Conservation (phyloP, 352 stramenopile genomes). For the Nothophytophthora sp. region DNA sequence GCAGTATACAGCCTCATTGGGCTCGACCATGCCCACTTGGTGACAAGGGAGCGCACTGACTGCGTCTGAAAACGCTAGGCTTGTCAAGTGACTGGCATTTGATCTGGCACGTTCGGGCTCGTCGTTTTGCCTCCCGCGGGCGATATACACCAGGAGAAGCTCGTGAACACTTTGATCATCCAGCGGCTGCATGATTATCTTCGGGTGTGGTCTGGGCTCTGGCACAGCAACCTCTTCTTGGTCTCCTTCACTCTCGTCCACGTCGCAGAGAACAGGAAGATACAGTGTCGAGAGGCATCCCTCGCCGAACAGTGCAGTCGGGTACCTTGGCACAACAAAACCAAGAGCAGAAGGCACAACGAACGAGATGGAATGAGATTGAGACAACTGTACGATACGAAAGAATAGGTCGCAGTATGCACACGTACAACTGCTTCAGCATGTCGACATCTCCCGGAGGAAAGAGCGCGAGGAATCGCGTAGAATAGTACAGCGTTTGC, state of each 20-base stretch:
- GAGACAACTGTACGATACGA: neutral
- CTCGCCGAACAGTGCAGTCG: slow-evolving; percentile 26
- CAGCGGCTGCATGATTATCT: slow-evolving; percentile 24
- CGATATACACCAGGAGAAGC: slow-evolving; percentile 37
- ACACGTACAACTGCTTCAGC: slow-evolving; percentile 40
- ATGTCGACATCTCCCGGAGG: slow-evolving; percentile 13
- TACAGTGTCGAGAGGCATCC: slow-evolving; percentile 33
- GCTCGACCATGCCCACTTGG: slow-evolving; percentile 1
- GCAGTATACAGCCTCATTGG: slow-evolving; percentile 7
- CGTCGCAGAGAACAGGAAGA: slow-evolving; percentile 11
- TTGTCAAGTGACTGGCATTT: slow-evolving; percentile 14
- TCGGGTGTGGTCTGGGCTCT: neutral
- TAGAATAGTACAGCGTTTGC: slow-evolving; percentile 36
- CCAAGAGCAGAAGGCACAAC: slow-evolving; percentile 2
- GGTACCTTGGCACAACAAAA: slow-evolving; percentile 24
- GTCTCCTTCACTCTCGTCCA: neutral
- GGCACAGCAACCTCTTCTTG: neutral
- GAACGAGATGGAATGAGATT: too few relatives aligned
- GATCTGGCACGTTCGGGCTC: neutral
- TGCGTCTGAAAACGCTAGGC: slow-evolving; percentile 34
- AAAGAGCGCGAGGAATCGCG: slow-evolving; percentile 22
- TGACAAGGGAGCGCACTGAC: slow-evolving; percentile 20
- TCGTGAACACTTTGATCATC: slow-evolving; percentile 28
- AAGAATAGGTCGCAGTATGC: neutral
- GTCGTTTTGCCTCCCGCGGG: slow-evolving; percentile 12